Evolutionary conservation across 805 yeast genomes (phyloP).

Genomic region (Myxozyma vanderwaltii): DNA sequence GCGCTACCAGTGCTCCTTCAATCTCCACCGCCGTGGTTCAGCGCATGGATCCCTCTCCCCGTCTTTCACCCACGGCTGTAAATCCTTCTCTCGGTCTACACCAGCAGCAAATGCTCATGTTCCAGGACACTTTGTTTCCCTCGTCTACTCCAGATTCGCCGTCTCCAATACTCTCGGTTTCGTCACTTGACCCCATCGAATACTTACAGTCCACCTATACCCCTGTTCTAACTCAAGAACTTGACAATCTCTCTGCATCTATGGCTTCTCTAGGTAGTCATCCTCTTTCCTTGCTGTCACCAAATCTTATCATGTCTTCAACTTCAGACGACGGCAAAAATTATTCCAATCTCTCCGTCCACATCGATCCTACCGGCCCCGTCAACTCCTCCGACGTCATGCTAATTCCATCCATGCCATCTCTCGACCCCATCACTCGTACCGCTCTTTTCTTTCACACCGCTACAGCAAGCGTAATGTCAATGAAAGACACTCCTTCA

Average conservation of each 20-base stretch:
- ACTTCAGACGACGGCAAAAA: neutral
- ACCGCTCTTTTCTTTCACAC: conserved; percentile 47
- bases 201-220: conserved; percentile 18
- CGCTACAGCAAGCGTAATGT: conserved; percentile 57
- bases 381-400: conserved; percentile 15
- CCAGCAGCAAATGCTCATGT: neutral
- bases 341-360: neutral
- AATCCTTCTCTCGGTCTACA: neutral
- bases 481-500: conserved; percentile 62
- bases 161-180: neutral
- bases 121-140: neutral
- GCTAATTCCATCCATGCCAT: conserved; percentile 25
- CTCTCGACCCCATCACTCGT: conserved; percentile 27
- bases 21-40: no score
- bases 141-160: neutral
- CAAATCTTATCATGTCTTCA: conserved; percentile 8
- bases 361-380: conserved; percentile 25
- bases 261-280: conserved; percentile 8
- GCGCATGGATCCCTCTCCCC: no score
- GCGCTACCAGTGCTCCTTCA: no score
- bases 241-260: neutral
- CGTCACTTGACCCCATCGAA: conserved; percentile 11
- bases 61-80: neutral
- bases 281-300: conserved; percentile 11
- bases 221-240: conserved; percentile 10